These are phyloP conservation scores for Geotrichum australiense DNA, from an alignment of 1,139 yeast species.

Conservation along the genomic window DNA sequence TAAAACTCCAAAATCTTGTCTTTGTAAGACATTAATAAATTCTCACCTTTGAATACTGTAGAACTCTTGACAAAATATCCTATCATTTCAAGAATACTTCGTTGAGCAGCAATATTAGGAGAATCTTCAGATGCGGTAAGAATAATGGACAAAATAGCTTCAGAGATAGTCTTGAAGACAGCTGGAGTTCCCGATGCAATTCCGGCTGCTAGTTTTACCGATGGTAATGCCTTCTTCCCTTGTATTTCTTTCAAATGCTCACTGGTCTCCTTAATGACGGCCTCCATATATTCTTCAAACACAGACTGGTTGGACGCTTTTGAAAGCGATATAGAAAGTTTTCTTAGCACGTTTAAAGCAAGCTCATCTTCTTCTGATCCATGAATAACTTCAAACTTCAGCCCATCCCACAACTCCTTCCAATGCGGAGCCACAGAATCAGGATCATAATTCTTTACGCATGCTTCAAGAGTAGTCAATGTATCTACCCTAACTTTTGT, in stretches of 20 bases:
- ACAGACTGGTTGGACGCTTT: slow-evolving; percentile 17
- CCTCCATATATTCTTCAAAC: slow-evolving; percentile 26
- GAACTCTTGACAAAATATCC: slow-evolving; percentile 42
- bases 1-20: slow-evolving; percentile 61
- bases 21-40: slow-evolving; percentile 43
- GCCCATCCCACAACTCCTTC: slow-evolving; percentile 76
- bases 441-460: slow-evolving; percentile 48
- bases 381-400: slow-evolving; percentile 81
- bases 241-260: slow-evolving; percentile 38
- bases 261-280: slow-evolving; percentile 49
- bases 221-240: slow-evolving; percentile 25
- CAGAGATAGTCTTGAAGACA: slow-evolving; percentile 44
- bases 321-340: slow-evolving; percentile 37
- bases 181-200: slow-evolving; percentile 42
- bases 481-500: slow-evolving; percentile 73
- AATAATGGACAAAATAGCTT: slow-evolving; percentile 36
- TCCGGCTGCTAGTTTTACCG: slow-evolving; percentile 40
- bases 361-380: slow-evolving; percentile 47
- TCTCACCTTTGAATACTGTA: slow-evolving; percentile 18
- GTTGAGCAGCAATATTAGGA: slow-evolving; percentile 48
- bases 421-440: slow-evolving; percentile 49
- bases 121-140: slow-evolving; percentile 28
- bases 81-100: slow-evolving; percentile 50
- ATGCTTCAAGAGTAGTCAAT: slow-evolving; percentile 51
- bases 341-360: slow-evolving; percentile 45